A percentile compares a stretch with the other conserved stretches of the same genome.
These are phyloP conservation scores for Paramecium bursaria DNA, from an alignment of 73 alveolate species.

Conservation along the genomic window DNA sequence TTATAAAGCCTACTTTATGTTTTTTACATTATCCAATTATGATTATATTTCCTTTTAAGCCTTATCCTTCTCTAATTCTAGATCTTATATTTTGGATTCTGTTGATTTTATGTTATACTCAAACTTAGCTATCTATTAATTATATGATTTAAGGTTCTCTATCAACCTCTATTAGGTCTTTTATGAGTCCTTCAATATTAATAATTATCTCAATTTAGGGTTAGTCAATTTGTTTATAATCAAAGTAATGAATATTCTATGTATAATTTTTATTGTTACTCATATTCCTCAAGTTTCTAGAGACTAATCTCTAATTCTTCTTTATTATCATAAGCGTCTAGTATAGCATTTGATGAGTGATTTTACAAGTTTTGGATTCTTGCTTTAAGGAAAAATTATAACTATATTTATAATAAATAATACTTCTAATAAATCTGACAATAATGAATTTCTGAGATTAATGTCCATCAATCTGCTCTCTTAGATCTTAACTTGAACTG, in stretches of 20 bases:
- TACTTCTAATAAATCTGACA: slow-evolving; percentile 32
- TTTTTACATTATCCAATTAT: background rate
- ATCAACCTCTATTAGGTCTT: slow-evolving; percentile 15
- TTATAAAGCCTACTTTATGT: background rate
- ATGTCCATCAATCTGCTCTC: slow-evolving; percentile 13
- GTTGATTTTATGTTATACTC: slow-evolving; percentile 18
- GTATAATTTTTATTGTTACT: background rate
- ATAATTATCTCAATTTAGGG: slow-evolving; percentile 36
- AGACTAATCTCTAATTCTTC: background rate
- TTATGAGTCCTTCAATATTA: background rate
- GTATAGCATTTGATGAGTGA: background rate
- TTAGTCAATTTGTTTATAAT: background rate
- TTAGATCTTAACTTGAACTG: background rate
- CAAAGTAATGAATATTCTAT: too few relatives aligned
- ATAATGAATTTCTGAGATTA: slow-evolving; percentile 3
- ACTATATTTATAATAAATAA: background rate
- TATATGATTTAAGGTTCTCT: slow-evolving; percentile 6
- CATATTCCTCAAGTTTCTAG: background rate
- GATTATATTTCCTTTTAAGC: background rate
- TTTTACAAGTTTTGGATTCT: slow-evolving; percentile 11
- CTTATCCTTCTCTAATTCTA: background rate
- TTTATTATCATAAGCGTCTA: slow-evolving; percentile 6
- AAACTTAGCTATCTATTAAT: background rate
- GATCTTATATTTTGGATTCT: slow-evolving; percentile 3
- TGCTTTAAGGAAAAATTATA: background rate